phyloP scores from a whole-genome alignment of 164 flowering plant species.

The Umbellularia californica region DNA sequence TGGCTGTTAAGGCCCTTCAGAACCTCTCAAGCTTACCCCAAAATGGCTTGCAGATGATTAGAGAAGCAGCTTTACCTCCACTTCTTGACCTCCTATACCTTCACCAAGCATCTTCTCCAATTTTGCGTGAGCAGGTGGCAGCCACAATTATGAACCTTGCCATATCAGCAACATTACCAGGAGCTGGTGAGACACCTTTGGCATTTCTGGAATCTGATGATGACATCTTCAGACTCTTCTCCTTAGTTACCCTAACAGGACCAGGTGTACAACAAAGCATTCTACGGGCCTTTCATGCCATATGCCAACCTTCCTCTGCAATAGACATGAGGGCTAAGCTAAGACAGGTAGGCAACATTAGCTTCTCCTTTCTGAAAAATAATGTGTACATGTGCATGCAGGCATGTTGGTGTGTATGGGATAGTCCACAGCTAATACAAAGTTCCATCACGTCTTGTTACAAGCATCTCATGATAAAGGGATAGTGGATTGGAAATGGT shows the following conservation, averaged over 20 bases:
- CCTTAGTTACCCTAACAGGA: conserved; percentile 34
- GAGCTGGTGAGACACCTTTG: conserved; percentile 23
- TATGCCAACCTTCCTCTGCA: conserved; percentile 50
- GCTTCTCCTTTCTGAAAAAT: neutral
- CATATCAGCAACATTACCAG: conserved; percentile 33
- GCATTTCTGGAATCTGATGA: conserved; percentile 55
- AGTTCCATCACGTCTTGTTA: too few relatives aligned
- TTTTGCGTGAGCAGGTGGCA: conserved; percentile 44
- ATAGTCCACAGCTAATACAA: neutral
- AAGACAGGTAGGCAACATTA: conserved; percentile 39
- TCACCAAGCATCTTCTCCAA: conserved; percentile 30
- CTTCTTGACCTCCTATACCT: conserved; percentile 46
- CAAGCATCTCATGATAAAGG: too few relatives aligned
- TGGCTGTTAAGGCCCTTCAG: conserved; percentile 45
- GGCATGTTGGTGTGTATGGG: neutral
- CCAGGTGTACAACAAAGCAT: conserved; percentile 50
- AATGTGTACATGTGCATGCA: conserved; percentile 2
- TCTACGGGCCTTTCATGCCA: conserved; percentile 43
- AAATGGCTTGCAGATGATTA: conserved; percentile 57
- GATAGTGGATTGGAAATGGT: too few relatives aligned
- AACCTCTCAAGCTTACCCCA: conserved; percentile 51
- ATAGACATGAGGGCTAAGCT: conserved; percentile 42
- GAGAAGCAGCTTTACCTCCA: conserved; percentile 42
- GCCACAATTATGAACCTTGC: conserved; percentile 59
- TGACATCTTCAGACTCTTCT: conserved; percentile 48